Base-by-base conservation (phyloP, 2,329 filamentous ascomycete species). In the Diaporthe velutina region DNA sequence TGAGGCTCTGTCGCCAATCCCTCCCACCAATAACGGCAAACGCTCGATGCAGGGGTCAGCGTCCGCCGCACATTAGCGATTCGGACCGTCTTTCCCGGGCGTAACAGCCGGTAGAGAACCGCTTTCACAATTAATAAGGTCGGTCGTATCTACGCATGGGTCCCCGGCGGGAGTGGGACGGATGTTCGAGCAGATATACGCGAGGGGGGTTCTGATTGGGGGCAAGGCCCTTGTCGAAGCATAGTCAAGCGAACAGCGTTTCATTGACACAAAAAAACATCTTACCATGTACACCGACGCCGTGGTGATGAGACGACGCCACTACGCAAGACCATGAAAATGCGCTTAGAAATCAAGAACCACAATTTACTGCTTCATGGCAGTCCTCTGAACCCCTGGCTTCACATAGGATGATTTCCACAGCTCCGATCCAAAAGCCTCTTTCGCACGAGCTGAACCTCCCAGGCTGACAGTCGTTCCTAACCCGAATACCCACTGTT, bases 311-410 rank as follows among this genome's bases (percentile, higher is more conserved):
- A 10, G 13, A 8, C 6, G 33, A 48, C 30, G 33, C 48, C 22
- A 30, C 48, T 54, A 12, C 30, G 48, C 30, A 28, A 38, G n/a
- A 28, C 4, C 2, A 40, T 68, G 64, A 52, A 67, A 35, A 67
- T 67, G 45, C 61, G 45, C 12, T 67, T 52, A 67, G 45, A 38
- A 67, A 67, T 28, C 22, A 54, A 52, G 15, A 54, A 28, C n/a
- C 45, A 68, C n/a, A 28, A 68, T 54, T 28, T 54, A 30, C 48
- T 68, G 64, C 64, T 68, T 15, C 64, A 28, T 25, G 33, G 33
- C 64, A 54, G 64, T 28, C 28, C n/a, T 19, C 33, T 67, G 61
- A 52, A 28, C 15, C 10, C 9, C 15, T 38, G 45, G 8, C 45
- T 50, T 13, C 42, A 4, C 13, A 55, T 13, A 30, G 22, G 8